Evolutionary conservation across 1,139 yeast species (phyloP), one percentile per base, ranked within the genome.

Genomic region (Suhomyces kunorum): DNA sequence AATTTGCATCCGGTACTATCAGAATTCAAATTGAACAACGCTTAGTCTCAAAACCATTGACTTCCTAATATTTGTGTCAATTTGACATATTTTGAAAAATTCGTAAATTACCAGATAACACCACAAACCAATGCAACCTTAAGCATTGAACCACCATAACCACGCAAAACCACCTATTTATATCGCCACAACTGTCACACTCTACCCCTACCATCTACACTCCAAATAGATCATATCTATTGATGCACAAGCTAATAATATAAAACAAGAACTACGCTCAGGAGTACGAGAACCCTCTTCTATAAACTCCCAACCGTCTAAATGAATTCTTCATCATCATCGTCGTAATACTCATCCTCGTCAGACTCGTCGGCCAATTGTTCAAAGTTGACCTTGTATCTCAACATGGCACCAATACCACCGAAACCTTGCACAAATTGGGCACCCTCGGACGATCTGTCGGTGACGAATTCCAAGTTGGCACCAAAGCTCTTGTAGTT

Each of bases 391-490:
- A 92, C 94, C 71, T 89, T 89, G 71, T 92, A 92, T 74, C 98
- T 88, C 65, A 92, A 76, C 58, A 92, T 65, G 44, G 96, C 97
- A 65, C 98, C 98, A 53, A 92, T 80, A 72, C 98, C 98, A 84
- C 98, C 98, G 59, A 92, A 92, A 46, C 98, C 98, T 59, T 83
- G 87, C 47, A 86, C 95, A 66, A 92, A 92, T 73, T 92, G 98
- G 33, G 98, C 95, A 73, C 98, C 98, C 69, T 92, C 98, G 38
- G 95, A 84, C 27, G 96, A 87, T 69, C 87, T 83, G 71, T 92
- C 98, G 38, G 98, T 87, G 53, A 92, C 96, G 57, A 92, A 92
- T 70, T 92, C 98, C 55, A 92, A 78, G 48, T 85, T 82, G 40
- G 98, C 96, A 78, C 98, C 98, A 57, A 78, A 92, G 54, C 78